Percentiles rank a stretch among this genome's conserved stretches.
Evolutionary conservation across 225 moss, liverwort and hornwort genomes (phyloP).

Genomic region (Lunularia cruciata): DNA sequence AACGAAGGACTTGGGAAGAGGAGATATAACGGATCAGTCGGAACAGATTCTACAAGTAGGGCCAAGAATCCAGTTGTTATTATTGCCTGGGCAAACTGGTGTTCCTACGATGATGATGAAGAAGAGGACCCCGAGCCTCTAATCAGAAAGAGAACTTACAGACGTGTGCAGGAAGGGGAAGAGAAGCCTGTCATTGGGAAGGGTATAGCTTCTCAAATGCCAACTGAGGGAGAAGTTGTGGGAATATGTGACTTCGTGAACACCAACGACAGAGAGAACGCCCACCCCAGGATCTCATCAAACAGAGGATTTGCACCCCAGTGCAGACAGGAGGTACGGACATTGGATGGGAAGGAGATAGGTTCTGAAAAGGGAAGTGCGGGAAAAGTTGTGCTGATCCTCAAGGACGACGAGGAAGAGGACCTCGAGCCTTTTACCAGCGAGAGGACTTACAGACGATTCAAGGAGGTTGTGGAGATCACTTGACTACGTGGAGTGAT

Average conservation of each 20-base stretch:
- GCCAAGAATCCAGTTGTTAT: slow-evolving; percentile 37
- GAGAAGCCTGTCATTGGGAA: not conserved
- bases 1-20: slow-evolving; percentile 5
- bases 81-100: slow-evolving; percentile 39
- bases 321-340: not conserved
- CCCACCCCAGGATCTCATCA: too few species aligned
- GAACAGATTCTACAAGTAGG: not conserved
- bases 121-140: slow-evolving; percentile 37
- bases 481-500: too few species aligned
- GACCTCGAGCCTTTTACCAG: too few species aligned
- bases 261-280: too few species aligned
- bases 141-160: slow-evolving; percentile 23
- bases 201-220: slow-evolving; percentile 7
- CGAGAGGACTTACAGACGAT: too few species aligned
- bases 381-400: too few species aligned
- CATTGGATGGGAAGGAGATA: not conserved
- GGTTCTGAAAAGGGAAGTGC: too few species aligned
- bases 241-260: not conserved
- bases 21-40: not conserved
- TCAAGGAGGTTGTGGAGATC: too few species aligned
- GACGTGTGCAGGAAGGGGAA: slow-evolving; percentile 14
- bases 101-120: slow-evolving; percentile 39
- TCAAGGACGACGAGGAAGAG: too few species aligned
- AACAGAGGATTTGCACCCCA: too few species aligned
- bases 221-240: not conserved